Base-by-base conservation (phyloP, 1,284 basidiomycete genomes). In the Vanrija sp. region DNA sequence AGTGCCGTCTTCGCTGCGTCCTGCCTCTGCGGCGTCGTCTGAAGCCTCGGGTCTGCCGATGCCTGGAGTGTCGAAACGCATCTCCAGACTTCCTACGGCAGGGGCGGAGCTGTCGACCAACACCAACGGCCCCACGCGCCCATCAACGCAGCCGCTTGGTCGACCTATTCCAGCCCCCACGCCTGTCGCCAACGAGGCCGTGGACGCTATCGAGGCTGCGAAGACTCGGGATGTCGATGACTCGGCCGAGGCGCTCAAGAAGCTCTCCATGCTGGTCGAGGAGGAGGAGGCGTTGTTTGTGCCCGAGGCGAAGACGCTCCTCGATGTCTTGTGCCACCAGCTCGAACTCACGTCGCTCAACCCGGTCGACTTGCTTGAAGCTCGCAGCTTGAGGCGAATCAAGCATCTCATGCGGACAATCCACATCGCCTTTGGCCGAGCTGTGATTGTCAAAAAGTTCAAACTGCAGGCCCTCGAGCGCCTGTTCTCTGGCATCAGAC, bases 201-300 rank as follows among this genome's bases (percentile, higher is more conserved):
- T 43, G 6, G 42, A 62, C 3, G 56, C 64, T 1, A 68, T 75
- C 56, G 65, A 68, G 51, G 66, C 64, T 9, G 69, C 74, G n/a
- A 64, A 65, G 5, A 60, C 69, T 6, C 89, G 85, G 62, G 91
- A 96, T 77, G 82, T 90, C 0, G 80, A 84, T 26, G 83, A 87
- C 46, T 90, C 91, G 65, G 91, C 97, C n/a, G 89, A 95, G 55
- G 91, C 91, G 0, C 80, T 98, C 66, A 98, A 98, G 79, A 87
- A 85, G 66, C 83, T 95, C 42, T 91, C 96, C 70, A 86, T 85
- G 65, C 85, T 89, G 56, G 79, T 95, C 6, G 83, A 86, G 59
- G 78, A 86, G 16, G 83, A 85, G 8, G 85, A 88, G 12, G 86
- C 89, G 47, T 60, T 65, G 18, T 76, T 80, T 62, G 52, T 68